Percentiles rank a stretch among this genome's conserved stretches.
phyloP scores from a whole-genome alignment of 1,139 yeast species.

The Saccharomyces hybrid region DNA sequence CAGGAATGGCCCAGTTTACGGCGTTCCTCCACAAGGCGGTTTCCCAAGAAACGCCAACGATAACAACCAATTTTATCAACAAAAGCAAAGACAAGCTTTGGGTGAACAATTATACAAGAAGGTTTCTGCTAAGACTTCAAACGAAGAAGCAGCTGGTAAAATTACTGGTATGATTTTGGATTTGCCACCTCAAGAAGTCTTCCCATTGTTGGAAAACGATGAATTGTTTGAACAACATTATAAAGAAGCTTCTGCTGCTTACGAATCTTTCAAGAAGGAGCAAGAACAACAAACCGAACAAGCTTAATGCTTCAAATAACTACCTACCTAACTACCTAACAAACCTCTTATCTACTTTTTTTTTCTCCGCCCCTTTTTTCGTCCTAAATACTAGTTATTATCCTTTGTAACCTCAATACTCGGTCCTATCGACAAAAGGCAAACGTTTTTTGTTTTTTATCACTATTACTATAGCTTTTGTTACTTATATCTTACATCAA shows the following conservation, averaged over 20 bases:
- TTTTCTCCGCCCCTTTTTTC: conserved; percentile 19
- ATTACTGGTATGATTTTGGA: conserved; percentile 98
- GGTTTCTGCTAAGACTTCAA: conserved; percentile 85
- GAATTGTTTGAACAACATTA: conserved; percentile 86
- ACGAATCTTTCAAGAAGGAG: conserved; percentile 65
- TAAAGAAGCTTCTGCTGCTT: conserved; percentile 91
- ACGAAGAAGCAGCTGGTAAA: conserved; percentile 96
- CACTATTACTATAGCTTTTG: not conserved
- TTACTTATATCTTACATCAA: not conserved
- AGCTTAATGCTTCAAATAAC: conserved; percentile 6
- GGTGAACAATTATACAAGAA: conserved; percentile 98
- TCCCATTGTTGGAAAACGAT: conserved; percentile 83
- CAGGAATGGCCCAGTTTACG: conserved; percentile 74
- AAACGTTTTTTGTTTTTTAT: not conserved
- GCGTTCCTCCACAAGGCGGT: conserved; percentile 68
- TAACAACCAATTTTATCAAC: conserved; percentile 50
- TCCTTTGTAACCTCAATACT: not conserved
- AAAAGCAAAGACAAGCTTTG: conserved; percentile 80
- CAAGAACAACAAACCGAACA: conserved; percentile 25
- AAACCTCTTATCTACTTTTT: conserved; percentile 1
- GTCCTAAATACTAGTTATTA: not conserved
- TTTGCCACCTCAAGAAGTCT: conserved; percentile 86
- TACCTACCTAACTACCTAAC: not conserved
- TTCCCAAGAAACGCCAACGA: conserved; percentile 30
- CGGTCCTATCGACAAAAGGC: not conserved